Evolutionary conservation across 192 early-diverging fungal species (phyloP), one percentile per base, ranked within the genome.

Genomic region (Backusella luteola): DNA sequence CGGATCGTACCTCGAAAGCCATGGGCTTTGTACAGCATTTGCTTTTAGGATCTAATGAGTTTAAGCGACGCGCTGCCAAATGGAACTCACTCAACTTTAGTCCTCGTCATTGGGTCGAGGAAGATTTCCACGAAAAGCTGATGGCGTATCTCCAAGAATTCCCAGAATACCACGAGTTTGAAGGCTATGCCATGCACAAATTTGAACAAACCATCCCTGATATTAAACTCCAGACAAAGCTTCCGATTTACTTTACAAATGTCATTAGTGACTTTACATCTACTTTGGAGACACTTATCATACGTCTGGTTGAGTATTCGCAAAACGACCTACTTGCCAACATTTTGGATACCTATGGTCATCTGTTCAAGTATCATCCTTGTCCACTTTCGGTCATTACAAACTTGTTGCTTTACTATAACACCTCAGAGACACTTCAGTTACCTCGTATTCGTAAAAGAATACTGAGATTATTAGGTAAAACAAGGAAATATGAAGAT

Each of bases 151-250:
- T 92, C 39, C 75, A 86, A 21, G 82, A 84, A 12, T 94, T 88
- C 74, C 93, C 92, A 17, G 93, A 94, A 77, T 93, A 86, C 77
- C 91, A 90, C 77, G 89, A 91, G 78, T 91, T 90, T 77, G 93
- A 94, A 68, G 91, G 89, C 1, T 87, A 85, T 71, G 87, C 89
- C 41, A 87, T 87, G 73, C 39, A 67, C 9, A 72, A 67, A 14
- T 80, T 80, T 59, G 85, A 80, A 38, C 68, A 76, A 15, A 32
- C 83, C 4, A 78, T 93, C 66, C 85, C 92, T 17, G 91, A 91
- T 34, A 89, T 91, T 17, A 36, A 71, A 49, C 79, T 85, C 2
- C 84, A 87, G 39, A 80, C 84, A 42, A 81, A 85, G 2, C 85
- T 94, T 81, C 89, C 92, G 23, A 88, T 92, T 63, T 91, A 88